Evolutionary conservation across 805 yeast species (phyloP), one percentile per base, ranked within the genome.

Genomic region (Saccharomycopsis selenospora): DNA sequence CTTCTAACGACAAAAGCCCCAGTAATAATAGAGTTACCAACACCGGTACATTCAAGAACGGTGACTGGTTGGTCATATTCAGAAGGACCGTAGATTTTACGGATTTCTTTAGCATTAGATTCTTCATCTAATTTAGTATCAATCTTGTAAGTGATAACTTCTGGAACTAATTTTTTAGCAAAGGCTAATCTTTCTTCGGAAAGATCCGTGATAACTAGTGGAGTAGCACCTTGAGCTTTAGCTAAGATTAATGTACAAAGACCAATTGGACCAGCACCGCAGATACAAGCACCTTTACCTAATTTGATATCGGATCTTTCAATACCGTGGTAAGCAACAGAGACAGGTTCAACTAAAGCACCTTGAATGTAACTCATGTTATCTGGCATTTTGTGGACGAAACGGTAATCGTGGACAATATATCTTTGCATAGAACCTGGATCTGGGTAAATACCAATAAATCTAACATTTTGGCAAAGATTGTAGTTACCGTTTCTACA

Each of bases 201-300:
- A 38, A 76, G 59, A 58, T 76, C 81, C 3, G 79, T 72, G 54
- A 76, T 72, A 17, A 68, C 71, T 14, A 77, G 53, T 26, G 80
- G 80, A 27, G 72, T 65, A 3, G 78, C 77, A 22, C 82, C 82
- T 2, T 73, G 66, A 11, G 79, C 79, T 28, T 69, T 65, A 8
- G 79, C 78, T 42, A 75, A 59, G 3, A 70, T 53, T 43, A 77
- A 67, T 23, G 76, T 61, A 36, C 73, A 68, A 27, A 76, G 61
- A 13, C 82, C 82, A 55, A 77, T 77, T n/a, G 82, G 81, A 20
- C 82, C 81, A 14, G 80, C 79, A 46, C 82, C 82, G 38, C 72
- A 67, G 46, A 77, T 64, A 42, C 72, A 58, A 10, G 66, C 67
- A 22, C 76, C 74, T 53, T 70, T 71, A 45, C 80, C 80, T n/a